Conservation (phyloP, 1,139 yeast species). For the Pichia sp. region DNA sequence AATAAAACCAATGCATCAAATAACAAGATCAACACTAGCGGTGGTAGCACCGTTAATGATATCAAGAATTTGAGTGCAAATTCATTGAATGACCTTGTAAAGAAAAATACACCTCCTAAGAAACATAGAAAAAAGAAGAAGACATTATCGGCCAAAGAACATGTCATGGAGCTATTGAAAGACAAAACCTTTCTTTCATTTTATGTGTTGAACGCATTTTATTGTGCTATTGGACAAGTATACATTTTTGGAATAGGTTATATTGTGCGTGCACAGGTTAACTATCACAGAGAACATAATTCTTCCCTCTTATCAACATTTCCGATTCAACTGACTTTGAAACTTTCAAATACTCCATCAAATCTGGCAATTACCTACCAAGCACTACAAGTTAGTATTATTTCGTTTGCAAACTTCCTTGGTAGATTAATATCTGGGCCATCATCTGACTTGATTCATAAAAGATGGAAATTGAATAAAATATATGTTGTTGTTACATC, state of each 20-base stretch:
- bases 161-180: conserved; percentile 20
- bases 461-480: conserved; percentile 48
- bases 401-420: conserved; percentile 58
- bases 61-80: neutral
- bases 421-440: conserved; percentile 70
- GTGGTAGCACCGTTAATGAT: too few species aligned
- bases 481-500: conserved; percentile 62
- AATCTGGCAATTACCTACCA: conserved; percentile 38
- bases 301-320: conserved; percentile 20
- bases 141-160: conserved; percentile 18
- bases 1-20: neutral
- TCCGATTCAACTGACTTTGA: conserved; percentile 18
- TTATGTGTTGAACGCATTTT: conserved; percentile 49
- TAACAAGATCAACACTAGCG: too few species aligned
- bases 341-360: neutral
- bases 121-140: conserved; percentile 1
- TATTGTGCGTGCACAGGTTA: conserved; percentile 49
- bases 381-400: conserved; percentile 64
- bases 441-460: conserved; percentile 52
- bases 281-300: conserved; percentile 19
- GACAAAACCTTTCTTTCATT: conserved; percentile 38
- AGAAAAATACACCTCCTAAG: neutral
- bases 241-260: conserved; percentile 72
- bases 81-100: neutral
- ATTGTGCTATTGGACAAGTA: conserved; percentile 74